These are phyloP conservation scores for Erigeron canadensis DNA, from an alignment of 129 eudicot genomes.

Conservation along the genomic window DNA sequence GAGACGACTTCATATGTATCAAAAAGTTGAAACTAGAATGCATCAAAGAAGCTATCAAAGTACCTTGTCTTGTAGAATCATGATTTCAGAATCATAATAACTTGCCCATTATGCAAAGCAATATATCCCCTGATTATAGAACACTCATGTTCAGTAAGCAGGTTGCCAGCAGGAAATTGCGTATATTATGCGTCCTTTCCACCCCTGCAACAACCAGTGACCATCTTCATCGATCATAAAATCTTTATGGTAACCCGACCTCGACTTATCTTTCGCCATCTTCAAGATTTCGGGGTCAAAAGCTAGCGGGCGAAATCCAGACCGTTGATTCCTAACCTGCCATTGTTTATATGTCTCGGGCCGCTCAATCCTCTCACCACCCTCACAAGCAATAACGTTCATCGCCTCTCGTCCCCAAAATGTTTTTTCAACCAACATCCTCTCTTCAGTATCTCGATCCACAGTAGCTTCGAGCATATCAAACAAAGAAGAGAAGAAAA, in stretches of 20 bases:
- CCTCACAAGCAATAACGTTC: constrained; percentile 86
- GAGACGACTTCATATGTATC: not conserved
- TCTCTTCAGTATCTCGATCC: constrained; percentile 53
- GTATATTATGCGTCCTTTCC: constrained; percentile 75
- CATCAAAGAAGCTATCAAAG: not conserved
- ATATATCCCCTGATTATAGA: constrained; percentile 15
- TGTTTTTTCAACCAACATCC: constrained; percentile 59
- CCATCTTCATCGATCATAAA: constrained; percentile 78
- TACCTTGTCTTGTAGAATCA: constrained; percentile 18
- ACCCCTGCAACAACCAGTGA: constrained; percentile 73
- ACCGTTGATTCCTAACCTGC: constrained; percentile 68
- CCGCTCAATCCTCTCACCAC: constrained; percentile 75
- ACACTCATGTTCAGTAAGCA: constrained; percentile 16
- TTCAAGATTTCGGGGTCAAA: constrained; percentile 49
- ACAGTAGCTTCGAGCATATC: constrained; percentile 69
- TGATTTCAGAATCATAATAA: constrained; percentile 1
- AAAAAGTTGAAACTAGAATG: not conserved
- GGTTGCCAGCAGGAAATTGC: constrained; percentile 65
- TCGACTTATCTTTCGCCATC: constrained; percentile 46
- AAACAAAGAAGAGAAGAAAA: constrained; percentile 69
- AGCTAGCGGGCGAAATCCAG: constrained; percentile 55
- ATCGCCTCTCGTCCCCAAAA: constrained; percentile 67
- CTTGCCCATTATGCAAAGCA: not conserved
- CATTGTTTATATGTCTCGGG: constrained; percentile 86
- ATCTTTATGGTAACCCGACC: constrained; percentile 58